These are phyloP conservation scores for Pseudogymnoascus sp. DNA, from an alignment of 2,329 filamentous ascomycete species.

Conservation along the genomic window DNA sequence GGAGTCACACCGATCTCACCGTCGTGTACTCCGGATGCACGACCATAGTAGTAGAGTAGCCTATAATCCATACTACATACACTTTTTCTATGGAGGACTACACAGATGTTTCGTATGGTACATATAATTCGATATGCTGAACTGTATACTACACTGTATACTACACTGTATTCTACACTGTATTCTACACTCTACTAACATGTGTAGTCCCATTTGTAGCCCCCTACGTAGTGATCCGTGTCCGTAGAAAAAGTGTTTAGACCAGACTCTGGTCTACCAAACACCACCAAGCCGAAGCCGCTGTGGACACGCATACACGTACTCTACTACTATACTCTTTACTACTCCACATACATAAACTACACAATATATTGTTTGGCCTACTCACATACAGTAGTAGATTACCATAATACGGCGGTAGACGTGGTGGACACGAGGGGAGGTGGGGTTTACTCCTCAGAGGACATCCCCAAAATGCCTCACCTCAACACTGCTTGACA, in stretches of 20 bases:
- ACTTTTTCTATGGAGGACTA: too few relatives aligned
- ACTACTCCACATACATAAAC: neutral
- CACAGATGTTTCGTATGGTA: too few relatives aligned
- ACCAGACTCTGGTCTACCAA: neutral
- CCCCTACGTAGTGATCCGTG: neutral
- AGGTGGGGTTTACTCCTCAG: neutral
- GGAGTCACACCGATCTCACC: neutral
- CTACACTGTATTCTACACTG: neutral
- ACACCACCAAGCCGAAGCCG: neutral
- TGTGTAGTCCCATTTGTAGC: neutral
- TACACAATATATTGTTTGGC: too few relatives aligned
- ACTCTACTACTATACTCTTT: neutral
- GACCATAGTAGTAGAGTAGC: too few relatives aligned
- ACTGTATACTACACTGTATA: too few relatives aligned
- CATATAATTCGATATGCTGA: too few relatives aligned
- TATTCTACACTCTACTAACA: neutral
- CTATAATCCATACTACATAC: too few relatives aligned
- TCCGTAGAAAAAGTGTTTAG: neutral
- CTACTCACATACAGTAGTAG: neutral
- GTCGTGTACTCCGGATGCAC: neutral
- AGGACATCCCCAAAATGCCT: neutral
- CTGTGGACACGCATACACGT: neutral
- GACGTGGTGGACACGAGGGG: neutral
- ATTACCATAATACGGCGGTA: neutral
- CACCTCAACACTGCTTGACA: neutral